Evolutionary conservation across 2,329 filamentous ascomycete genomes (phyloP), one percentile per base, ranked within the genome.

Genomic region (Penicillium sp.): DNA sequence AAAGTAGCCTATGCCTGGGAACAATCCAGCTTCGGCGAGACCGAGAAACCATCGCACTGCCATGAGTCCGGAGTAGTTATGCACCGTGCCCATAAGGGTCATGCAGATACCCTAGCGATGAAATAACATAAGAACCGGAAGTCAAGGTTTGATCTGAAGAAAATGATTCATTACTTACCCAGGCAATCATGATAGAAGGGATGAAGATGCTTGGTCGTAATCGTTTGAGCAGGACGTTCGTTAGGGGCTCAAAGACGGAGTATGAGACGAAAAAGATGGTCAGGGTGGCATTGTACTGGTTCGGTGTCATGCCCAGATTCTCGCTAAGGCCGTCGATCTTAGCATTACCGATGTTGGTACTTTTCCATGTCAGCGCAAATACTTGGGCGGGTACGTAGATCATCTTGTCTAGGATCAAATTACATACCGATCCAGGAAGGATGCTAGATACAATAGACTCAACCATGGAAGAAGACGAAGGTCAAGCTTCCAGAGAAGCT

Each of bases 221-320:
- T 18, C 81, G 82, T 75, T 95, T 96, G 56, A 96, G 84, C 23
- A 96, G 74, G 45, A 93, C 78, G 69, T 96, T 95, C 56, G 89
- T 91, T 42, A 92, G 65, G 1, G 75, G 75, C 65, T 94, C 90
- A 59, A 90, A 92, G 31, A 92, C 74, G 2, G 89, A 82, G 70
- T 96, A 96, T 0, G 89, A 91, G 48, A 95, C 81, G 76, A 95
- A 96, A 77, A 96, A 96, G 63, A 95, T 88, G 31, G 89, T 90
- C 7, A 96, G 79, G 0, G 86, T 83, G 22, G 83, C 79, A 70
- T 92, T 92, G 76, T 92, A 96, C 67, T 89, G 79, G 6, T 79
- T 73, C 2, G 82, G 79, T 0, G 80, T 81, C 78, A 93, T 83
- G 29, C 81, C 61, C 6, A 94, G 75, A 54, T 89, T 85, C 11